Conservation (phyloP, 2,329 filamentous ascomycete species). For the Juglanconis sp. region DNA sequence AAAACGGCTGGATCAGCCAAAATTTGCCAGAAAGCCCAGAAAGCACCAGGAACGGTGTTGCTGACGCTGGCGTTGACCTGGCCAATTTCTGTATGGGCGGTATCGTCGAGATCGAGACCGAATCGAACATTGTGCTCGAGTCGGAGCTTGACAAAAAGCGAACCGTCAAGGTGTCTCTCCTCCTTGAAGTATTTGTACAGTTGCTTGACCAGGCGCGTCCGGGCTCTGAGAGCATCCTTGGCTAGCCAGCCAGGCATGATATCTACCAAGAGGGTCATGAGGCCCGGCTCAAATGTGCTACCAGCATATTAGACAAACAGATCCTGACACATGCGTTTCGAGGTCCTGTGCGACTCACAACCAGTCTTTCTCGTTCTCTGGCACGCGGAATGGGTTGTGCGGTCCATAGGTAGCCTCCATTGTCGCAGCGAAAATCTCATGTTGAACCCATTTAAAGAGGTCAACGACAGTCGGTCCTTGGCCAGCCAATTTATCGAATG, state of each 20-base stretch:
- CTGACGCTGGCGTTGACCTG: slow-evolving; percentile 1
- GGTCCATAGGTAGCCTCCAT: neutral
- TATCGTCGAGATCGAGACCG: neutral
- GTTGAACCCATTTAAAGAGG: neutral
- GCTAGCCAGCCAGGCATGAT: neutral
- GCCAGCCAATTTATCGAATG: neutral
- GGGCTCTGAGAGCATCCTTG: neutral
- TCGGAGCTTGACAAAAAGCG: slow-evolving; percentile 1
- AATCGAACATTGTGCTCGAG: slow-evolving; percentile 5
- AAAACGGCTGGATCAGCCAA: neutral
- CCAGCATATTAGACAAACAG: neutral
- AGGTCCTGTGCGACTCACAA: neutral
- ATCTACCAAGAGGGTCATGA: neutral
- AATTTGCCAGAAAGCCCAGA: slow-evolving; percentile 5
- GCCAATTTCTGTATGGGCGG: slow-evolving; percentile 1
- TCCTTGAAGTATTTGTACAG: neutral
- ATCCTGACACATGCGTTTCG: too few relatives aligned
- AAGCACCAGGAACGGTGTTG: slow-evolving; percentile 1
- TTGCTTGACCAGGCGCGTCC: neutral
- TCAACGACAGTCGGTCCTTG: neutral
- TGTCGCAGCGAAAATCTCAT: neutral
- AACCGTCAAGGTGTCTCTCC: neutral
- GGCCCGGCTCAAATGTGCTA: neutral
- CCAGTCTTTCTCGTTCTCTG: neutral
- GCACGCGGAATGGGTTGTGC: neutral